phyloP scores from a whole-genome alignment of 2,329 filamentous ascomycete genomes.

The Chrysoporthe cubensis region DNA sequence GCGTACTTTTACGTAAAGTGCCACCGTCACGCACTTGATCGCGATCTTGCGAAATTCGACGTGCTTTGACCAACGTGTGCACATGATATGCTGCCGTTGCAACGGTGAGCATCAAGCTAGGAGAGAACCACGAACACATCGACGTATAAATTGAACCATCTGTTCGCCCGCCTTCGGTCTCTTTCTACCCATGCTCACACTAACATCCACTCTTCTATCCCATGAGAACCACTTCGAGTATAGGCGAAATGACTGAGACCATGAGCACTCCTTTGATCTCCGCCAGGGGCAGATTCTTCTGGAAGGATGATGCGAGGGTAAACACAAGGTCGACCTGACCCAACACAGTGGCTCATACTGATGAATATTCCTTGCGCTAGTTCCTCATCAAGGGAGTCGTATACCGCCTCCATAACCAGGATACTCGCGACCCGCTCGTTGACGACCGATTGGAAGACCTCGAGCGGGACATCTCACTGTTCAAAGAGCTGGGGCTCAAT shows the following conservation, averaged over 20 bases:
- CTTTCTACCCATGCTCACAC: background rate
- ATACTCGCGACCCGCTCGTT: conserved; percentile 27
- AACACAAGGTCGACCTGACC: background rate
- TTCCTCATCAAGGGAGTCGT: conserved; percentile 29
- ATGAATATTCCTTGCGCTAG: background rate
- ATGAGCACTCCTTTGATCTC: conserved; percentile 7
- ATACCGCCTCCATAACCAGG: conserved; percentile 23
- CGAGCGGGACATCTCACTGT: conserved; percentile 31
- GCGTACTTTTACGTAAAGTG: conserved; percentile 26
- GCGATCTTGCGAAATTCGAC: conserved; percentile 19
- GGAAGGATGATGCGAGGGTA: conserved; percentile 22
- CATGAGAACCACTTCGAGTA: background rate
- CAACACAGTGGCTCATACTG: background rate
- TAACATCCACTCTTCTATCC: background rate
- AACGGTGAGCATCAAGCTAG: background rate
- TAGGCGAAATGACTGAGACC: background rate
- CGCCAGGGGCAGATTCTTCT: conserved; percentile 39
- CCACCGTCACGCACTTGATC: conserved; percentile 12
- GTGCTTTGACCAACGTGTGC: background rate
- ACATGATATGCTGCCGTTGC: background rate
- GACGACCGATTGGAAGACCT: conserved; percentile 33
- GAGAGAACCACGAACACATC: background rate
- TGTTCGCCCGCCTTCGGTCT: too few species aligned
- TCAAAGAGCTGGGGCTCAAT: conserved; percentile 36
- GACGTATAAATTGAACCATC: conserved; percentile 3